A percentile compares a stretch with the other conserved stretches of the same genome.
phyloP scores from a whole-genome alignment of 306 rosid species.

The Trifolium fragiferum region DNA sequence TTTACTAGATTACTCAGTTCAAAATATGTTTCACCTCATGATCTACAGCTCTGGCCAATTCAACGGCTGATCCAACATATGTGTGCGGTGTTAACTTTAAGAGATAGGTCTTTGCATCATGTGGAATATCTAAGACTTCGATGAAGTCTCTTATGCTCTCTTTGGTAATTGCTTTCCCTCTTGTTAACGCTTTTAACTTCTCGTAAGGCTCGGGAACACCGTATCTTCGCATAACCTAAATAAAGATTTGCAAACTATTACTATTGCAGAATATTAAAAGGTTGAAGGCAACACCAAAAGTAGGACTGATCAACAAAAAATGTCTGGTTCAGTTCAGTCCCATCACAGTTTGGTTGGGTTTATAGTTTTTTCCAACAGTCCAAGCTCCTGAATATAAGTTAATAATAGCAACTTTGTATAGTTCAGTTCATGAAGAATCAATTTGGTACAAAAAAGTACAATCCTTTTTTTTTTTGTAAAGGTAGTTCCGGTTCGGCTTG shows the following conservation, averaged over 20 bases:
- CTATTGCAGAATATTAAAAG: neutral
- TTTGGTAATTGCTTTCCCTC: slow-evolving; percentile 80
- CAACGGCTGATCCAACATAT: slow-evolving; percentile 83
- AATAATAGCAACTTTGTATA: neutral
- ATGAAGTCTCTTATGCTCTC: slow-evolving; percentile 81
- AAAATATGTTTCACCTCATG: slow-evolving; percentile 47
- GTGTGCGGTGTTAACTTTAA: slow-evolving; percentile 72
- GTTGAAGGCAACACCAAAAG: neutral
- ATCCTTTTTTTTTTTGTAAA: too few species aligned
- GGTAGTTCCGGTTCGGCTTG: neutral
- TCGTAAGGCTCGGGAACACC: slow-evolving; percentile 97
- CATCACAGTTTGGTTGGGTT: neutral
- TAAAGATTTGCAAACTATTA: slow-evolving; percentile 27
- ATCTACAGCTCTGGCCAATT: slow-evolving; percentile 71
- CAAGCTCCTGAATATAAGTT: neutral
- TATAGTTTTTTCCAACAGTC: neutral
- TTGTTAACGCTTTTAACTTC: slow-evolving; percentile 83
- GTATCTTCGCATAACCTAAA: slow-evolving; percentile 91
- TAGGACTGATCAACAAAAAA: neutral
- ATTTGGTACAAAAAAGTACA: too few species aligned
- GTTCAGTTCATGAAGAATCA: neutral
- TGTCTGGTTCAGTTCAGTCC: neutral
- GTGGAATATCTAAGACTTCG: slow-evolving; percentile 73
- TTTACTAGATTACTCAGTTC: slow-evolving; percentile 39
- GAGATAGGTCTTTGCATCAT: slow-evolving; percentile 66